phyloP scores from a whole-genome alignment of 148 eudicot species.

The Rhododendron mucronatum region DNA sequence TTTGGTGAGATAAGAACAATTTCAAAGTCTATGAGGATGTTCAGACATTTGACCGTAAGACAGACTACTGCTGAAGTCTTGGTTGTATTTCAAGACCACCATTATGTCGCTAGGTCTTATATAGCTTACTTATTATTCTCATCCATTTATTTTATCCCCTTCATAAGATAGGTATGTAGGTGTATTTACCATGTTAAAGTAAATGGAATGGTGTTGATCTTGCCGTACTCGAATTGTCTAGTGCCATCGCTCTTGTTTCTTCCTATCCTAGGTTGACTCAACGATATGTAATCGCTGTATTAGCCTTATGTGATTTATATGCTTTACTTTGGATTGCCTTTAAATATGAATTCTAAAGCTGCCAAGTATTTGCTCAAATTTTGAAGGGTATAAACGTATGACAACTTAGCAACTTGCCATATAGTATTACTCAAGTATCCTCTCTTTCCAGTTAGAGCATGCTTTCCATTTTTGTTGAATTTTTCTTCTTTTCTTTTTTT shows the following conservation, averaged over 20 bases:
- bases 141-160: background rate
- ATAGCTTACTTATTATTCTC: background rate
- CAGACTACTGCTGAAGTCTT: background rate
- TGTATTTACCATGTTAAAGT: background rate
- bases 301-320: background rate
- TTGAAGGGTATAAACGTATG: background rate
- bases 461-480: background rate
- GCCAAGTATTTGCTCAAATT: background rate
- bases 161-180: background rate
- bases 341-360: background rate
- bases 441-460: background rate
- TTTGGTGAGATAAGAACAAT: background rate
- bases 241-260: background rate
- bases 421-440: background rate
- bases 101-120: background rate
- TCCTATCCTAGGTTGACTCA: background rate
- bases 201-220: background rate
- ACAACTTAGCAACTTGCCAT: background rate
- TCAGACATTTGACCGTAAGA: background rate
- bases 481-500: background rate
- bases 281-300: background rate
- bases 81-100: background rate
- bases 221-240: background rate
- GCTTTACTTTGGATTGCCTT: background rate
- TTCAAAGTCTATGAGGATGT: background rate